Evolutionary conservation across 2,329 filamentous ascomycete genomes (phyloP), one percentile per base, ranked within the genome.

Genomic region (Exophiala mesophila): DNA sequence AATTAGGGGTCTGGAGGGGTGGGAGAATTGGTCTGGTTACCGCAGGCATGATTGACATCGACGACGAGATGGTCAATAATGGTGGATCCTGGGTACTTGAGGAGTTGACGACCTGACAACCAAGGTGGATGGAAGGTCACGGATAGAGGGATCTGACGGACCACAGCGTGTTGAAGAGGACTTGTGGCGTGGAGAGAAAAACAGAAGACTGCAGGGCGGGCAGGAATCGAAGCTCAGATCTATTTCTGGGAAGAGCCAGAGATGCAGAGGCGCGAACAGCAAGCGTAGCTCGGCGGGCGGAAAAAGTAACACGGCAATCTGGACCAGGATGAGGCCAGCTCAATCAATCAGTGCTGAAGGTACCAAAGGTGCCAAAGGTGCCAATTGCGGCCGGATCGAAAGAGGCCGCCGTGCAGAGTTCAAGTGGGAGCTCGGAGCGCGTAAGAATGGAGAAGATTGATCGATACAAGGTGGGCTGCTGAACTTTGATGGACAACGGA

Each of bases 1-100:
- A 60, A 39, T 64, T 67, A n/a, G 67, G 65, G 5, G 68, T 71
- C 47, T 68, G 64, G 17, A 70, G 57, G 20, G 64, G 64, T 44
- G 62, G 59, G 13, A 69, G 59, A 13, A 59, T 48, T 9, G 66
- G 66, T 45, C 65, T 68, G 9, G 56, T 55, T 12, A 54, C 47
- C 18, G 52, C 48, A 42, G 54, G 43, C 44, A 53, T 52, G 23
- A 40, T 50, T 50, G 52, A 51, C 44, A 52, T 51, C 53, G 53
- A 55, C 53, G 50, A 55, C 53, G 51, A 55, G 50, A 43, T 51
- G 54, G 45, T 51, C 50, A 46, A 33, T 44, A 36, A 26, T 40
- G 28, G 34, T 41, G 45, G 31, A 19, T 39, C 39, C 33, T 40
- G 24, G 24, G 36, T 26, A 35, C 42, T 36, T 26, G 7, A 26